These are phyloP conservation scores for Macaranga tanarius DNA, from an alignment of 441 rosid genomes.

Conservation along the genomic window DNA sequence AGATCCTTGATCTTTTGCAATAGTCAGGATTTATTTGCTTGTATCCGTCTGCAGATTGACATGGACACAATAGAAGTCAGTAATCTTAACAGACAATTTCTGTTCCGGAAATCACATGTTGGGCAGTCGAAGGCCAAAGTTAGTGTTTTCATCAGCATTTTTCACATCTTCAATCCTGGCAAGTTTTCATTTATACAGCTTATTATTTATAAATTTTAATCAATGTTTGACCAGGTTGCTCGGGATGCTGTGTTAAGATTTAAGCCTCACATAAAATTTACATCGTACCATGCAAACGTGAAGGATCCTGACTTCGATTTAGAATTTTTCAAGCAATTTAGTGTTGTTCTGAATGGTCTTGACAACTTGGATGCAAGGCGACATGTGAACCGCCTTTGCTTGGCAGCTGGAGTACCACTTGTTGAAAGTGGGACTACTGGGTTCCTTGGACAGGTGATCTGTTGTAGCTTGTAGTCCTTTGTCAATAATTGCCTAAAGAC, in stretches of 20 bases:
- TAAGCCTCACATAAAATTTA: slow-evolving; percentile 78
- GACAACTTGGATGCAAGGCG: slow-evolving; percentile 97
- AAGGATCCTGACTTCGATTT: slow-evolving; percentile 76
- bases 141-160: slow-evolving; percentile 7
- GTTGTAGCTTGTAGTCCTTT: slow-evolving; percentile 13
- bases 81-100: slow-evolving; percentile 92
- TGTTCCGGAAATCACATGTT: slow-evolving; percentile 89
- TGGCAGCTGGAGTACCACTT: slow-evolving; percentile 93
- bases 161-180: not conserved
- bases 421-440: slow-evolving; percentile 99
- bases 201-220: slow-evolving; percentile 9
- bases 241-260: slow-evolving; percentile 92
- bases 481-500: not conserved
- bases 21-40: slow-evolving; percentile 14
- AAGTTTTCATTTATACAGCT: not conserved
- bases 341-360: slow-evolving; percentile 91
- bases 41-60: slow-evolving; percentile 66
- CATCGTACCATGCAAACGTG: slow-evolving; percentile 85
- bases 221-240: slow-evolving; percentile 64
- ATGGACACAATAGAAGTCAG: slow-evolving; percentile 99
- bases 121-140: slow-evolving; percentile 99
- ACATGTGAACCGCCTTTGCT: slow-evolving; percentile 95
- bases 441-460: slow-evolving; percentile 89
- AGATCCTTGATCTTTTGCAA: not conserved
- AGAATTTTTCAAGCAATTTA: slow-evolving; percentile 89